Evolutionary conservation across 768 basidiomycete genomes (phyloP).

Genomic region (Suillus americanus): DNA sequence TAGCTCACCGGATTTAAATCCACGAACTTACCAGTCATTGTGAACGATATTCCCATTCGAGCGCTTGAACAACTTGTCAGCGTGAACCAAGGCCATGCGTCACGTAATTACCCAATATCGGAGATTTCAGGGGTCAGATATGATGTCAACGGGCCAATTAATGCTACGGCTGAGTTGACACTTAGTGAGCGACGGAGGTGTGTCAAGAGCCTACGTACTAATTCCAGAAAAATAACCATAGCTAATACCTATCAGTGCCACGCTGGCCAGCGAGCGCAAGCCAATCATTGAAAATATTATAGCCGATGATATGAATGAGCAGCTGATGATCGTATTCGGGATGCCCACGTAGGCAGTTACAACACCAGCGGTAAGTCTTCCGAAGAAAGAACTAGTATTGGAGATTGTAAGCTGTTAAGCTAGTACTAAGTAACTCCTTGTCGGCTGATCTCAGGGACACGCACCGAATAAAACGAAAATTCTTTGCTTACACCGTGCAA

Average conservation of each 20-base stretch:
- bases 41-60: constrained; percentile 50
- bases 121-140: constrained; percentile 42
- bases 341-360: constrained; percentile 41
- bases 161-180: constrained; percentile 31
- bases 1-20: constrained; percentile 2
- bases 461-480: constrained; percentile 58
- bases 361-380: constrained; percentile 36
- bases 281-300: constrained; percentile 45
- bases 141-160: constrained; percentile 45
- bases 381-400: constrained; percentile 34
- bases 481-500: constrained; percentile 43
- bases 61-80: constrained; percentile 15
- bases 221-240: constrained; percentile 51
- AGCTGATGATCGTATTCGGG: constrained; percentile 40
- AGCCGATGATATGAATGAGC: constrained; percentile 32
- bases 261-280: constrained; percentile 36
- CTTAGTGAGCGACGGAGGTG: background rate
- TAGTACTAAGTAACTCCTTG: background rate
- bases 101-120: constrained; percentile 46
- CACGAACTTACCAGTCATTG: constrained; percentile 36
- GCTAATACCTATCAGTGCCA: constrained; percentile 39
- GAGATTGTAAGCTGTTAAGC: constrained; percentile 35
- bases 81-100: background rate
- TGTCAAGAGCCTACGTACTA: constrained; percentile 21
- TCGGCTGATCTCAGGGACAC: constrained; percentile 11